These are phyloP conservation scores for Smallanthus sonchifolius DNA, from an alignment of 129 eudicot genomes.

Conservation along the genomic window DNA sequence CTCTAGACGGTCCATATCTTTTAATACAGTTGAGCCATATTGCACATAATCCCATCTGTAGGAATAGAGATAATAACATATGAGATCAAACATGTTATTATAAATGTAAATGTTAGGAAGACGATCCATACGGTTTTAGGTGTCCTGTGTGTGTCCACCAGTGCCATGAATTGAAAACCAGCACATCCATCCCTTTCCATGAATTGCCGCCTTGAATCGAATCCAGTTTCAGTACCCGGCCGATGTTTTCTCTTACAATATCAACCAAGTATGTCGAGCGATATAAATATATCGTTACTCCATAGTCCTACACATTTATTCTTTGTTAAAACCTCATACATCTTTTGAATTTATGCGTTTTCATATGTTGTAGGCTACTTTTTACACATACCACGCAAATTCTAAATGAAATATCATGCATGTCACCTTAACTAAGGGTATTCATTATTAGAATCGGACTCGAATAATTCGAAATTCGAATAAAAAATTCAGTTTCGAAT, in stretches of 20 bases:
- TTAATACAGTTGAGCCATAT: conserved; percentile 48
- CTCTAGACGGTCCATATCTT: conserved; percentile 65
- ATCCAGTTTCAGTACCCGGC: conserved; percentile 58
- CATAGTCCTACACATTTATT: conserved; percentile 63
- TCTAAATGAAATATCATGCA: no score
- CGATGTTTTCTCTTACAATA: conserved; percentile 43
- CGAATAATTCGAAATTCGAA: no score
- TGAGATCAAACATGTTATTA: not conserved
- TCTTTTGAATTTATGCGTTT: not conserved
- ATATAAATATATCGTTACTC: conserved; percentile 54
- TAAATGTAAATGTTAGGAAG: not conserved
- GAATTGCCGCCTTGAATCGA: conserved; percentile 53
- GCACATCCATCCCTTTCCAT: conserved; percentile 82
- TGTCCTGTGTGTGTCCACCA: conserved; percentile 83
- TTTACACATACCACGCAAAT: no score
- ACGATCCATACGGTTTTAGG: conserved; percentile 42
- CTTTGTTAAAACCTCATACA: not conserved
- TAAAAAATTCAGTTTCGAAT: no score
- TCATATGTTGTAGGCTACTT: no score
- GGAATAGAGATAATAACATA: not conserved
- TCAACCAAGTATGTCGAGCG: conserved; percentile 72
- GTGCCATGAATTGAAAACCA: conserved; percentile 77
- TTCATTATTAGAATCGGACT: no score
- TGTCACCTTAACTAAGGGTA: no score
- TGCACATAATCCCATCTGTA: conserved; percentile 80